phyloP scores from a whole-genome alignment of 2,329 filamentous ascomycete species.

The Aureobasidium sp. region DNA sequence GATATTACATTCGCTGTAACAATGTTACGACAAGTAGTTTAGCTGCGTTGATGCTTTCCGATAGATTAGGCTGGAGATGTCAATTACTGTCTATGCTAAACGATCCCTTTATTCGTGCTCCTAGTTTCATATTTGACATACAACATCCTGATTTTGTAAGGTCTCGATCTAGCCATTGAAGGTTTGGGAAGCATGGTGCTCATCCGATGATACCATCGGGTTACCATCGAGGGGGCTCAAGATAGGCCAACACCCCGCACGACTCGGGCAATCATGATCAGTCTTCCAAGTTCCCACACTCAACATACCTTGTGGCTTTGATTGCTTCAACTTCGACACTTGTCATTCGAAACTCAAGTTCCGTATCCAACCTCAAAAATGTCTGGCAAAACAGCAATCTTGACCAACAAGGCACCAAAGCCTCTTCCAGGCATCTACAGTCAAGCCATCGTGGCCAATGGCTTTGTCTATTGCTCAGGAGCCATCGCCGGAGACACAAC shows the following conservation, averaged over 20 bases:
- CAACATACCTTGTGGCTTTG: not conserved
- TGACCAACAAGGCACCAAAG: slow-evolving; percentile 16
- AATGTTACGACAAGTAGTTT: not conserved
- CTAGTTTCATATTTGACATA: not conserved
- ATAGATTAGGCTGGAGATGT: not conserved
- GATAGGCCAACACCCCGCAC: slow-evolving; percentile 11
- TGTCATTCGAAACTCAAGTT: not conserved
- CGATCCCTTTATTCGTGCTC: not conserved
- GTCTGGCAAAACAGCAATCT: slow-evolving; percentile 15
- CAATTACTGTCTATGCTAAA: not conserved
- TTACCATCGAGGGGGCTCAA: not conserved
- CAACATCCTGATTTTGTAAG: not conserved
- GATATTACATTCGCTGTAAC: not conserved
- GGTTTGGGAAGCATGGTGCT: not conserved
- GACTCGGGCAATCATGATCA: no score
- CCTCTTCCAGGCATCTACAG: slow-evolving; percentile 23
- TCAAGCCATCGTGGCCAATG: slow-evolving; percentile 42
- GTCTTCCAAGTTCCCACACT: no score
- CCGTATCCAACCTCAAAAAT: not conserved
- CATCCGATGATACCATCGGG: not conserved
- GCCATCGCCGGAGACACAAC: slow-evolving; percentile 55
- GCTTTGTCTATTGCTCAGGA: slow-evolving; percentile 66
- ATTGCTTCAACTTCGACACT: not conserved
- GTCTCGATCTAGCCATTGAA: not conserved
- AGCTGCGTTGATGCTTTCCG: not conserved